Percentiles rank a stretch among this genome's conserved stretches.
Evolutionary conservation across 805 yeast genomes (phyloP).

Genomic region (Danielia oregonensis): DNA sequence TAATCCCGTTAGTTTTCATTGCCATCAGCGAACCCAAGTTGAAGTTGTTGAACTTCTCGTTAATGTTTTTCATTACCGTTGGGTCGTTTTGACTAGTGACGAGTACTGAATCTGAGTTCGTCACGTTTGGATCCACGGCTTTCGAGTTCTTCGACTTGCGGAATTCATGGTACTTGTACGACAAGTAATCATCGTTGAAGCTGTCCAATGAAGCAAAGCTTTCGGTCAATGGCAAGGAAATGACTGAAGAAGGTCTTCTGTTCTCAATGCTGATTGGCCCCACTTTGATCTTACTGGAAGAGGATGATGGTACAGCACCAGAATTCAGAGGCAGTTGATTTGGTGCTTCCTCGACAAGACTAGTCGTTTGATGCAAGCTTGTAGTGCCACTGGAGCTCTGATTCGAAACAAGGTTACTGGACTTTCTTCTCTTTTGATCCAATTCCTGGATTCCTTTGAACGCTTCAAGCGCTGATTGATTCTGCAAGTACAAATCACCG

Average conservation of each 20-base stretch:
- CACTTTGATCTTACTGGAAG: slow-evolving; percentile 23
- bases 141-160: slow-evolving; percentile 12
- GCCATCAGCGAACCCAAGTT: slow-evolving; percentile 37
- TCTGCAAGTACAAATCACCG: slow-evolving; percentile 40
- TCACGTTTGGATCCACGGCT: slow-evolving; percentile 3
- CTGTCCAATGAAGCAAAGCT: slow-evolving; percentile 79
- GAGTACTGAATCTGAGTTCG: slow-evolving; percentile 9
- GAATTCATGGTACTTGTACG: slow-evolving; percentile 34
- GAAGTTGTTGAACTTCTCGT: slow-evolving; percentile 33
- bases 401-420: neutral
- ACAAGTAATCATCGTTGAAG: slow-evolving; percentile 54
- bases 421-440: slow-evolving; percentile 36
- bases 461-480: slow-evolving; percentile 40
- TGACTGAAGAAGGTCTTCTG: slow-evolving; percentile 58
- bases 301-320: too few species aligned
- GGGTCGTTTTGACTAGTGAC: slow-evolving; percentile 1
- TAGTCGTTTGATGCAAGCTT: neutral
- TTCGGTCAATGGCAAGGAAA: slow-evolving; percentile 64
- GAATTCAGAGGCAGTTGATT: neutral
- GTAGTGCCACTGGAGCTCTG: neutral
- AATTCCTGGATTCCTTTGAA: slow-evolving; percentile 40
- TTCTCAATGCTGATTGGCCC: slow-evolving; percentile 31
- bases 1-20: neutral
- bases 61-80: slow-evolving; percentile 20
- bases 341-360: neutral